phyloP scores from a whole-genome alignment of 164 flowering plant genomes.

The Piper longum region DNA sequence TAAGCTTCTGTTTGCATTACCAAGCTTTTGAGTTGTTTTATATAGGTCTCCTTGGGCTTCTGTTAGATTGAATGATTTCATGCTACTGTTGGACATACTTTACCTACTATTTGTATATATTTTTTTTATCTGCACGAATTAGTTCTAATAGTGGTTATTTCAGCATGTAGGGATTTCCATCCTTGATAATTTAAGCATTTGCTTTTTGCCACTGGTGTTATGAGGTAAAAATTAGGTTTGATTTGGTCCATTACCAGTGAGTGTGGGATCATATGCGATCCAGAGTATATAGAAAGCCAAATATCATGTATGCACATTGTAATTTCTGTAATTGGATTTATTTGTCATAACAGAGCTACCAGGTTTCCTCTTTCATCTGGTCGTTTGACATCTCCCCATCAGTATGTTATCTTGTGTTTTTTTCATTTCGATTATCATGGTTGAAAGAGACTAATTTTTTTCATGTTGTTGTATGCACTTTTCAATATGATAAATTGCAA shows the following conservation, averaged over 20 bases:
- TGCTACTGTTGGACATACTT: neutral
- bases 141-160: conserved; percentile 15
- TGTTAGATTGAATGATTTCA: neutral
- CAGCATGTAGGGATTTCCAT: conserved; percentile 21
- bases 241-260: conserved; percentile 6
- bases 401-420: neutral
- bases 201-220: conserved; percentile 19
- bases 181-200: conserved; percentile 20
- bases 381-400: neutral
- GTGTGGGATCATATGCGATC: neutral
- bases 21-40: neutral
- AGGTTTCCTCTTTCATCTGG: neutral
- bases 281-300: neutral
- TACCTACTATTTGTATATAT: conserved; percentile 9
- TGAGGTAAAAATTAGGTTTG: conserved; percentile 12
- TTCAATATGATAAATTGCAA: too few relatives aligned
- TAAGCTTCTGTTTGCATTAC: too few relatives aligned
- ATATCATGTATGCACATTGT: neutral
- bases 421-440: neutral
- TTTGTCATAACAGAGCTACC: neutral
- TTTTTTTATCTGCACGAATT: conserved; percentile 1
- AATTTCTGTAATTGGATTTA: conserved; percentile 1
- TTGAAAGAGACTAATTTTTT: neutral
- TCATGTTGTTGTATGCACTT: neutral
- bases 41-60: neutral